phyloP scores from a whole-genome alignment of 1,284 basidiomycete species.

The Ceratobasidium theobromae region DNA sequence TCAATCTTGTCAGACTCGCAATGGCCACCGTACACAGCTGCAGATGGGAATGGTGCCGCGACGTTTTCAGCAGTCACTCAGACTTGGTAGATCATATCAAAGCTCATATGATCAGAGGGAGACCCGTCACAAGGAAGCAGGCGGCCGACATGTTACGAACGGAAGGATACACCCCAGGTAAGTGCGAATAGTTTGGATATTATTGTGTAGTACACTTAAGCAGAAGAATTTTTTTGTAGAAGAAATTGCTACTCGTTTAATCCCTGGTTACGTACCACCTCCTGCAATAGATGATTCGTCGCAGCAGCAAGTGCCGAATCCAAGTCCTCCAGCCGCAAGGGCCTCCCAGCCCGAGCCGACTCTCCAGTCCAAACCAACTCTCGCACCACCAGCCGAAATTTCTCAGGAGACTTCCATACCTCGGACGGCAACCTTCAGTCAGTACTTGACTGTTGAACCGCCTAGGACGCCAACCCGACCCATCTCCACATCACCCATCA shows the following conservation, averaged over 20 bases:
- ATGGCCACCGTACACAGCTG: slow-evolving; percentile 18
- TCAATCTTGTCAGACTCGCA: neutral
- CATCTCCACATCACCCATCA: neutral
- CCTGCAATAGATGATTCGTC: neutral
- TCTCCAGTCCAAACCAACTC: neutral
- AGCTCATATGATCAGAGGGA: slow-evolving; percentile 5
- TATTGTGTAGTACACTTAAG: neutral
- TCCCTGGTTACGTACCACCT: slow-evolving; percentile 10
- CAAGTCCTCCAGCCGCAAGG: neutral
- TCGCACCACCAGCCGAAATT: neutral
- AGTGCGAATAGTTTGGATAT: neutral
- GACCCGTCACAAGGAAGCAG: slow-evolving; percentile 8
- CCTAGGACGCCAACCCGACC: neutral
- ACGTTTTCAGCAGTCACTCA: slow-evolving; percentile 4
- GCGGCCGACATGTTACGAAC: slow-evolving; percentile 16
- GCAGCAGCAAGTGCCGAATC: slow-evolving; percentile 10
- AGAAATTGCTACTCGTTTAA: slow-evolving; percentile 16
- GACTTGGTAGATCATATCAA: slow-evolving; percentile 21
- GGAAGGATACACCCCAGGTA: slow-evolving; percentile 20
- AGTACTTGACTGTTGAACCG: neutral
- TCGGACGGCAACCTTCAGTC: neutral
- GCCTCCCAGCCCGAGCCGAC: neutral
- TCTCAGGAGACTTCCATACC: neutral
- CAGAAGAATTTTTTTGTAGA: neutral
- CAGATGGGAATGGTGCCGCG: slow-evolving; percentile 24